Evolutionary conservation across 768 basidiomycete species (phyloP), one percentile per base, ranked within the genome.

Genomic region (Pholiota microspora): DNA sequence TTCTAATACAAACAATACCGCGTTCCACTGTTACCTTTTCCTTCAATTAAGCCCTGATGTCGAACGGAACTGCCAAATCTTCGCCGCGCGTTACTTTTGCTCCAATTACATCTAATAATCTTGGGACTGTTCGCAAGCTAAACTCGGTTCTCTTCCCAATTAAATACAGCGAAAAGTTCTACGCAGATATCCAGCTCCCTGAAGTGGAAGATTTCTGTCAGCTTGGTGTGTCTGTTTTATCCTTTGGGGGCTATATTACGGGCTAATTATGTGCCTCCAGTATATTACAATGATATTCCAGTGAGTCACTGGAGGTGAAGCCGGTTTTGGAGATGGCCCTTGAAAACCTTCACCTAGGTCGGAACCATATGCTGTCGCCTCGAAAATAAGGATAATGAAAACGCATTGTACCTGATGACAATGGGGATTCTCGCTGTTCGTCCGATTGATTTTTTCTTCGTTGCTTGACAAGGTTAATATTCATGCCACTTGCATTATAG

Each of bases 231-330:
- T 76, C 51, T n/a, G 40, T 31, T 31, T 12, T 8, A 42, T 42
- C 40, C 55, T 59, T 53, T 51, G 56, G 42, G 6, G 25, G 13
- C 7, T 40, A 47, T 23, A 36, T 15, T 16, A n/a, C 28, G 32
- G 21, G 40, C 49, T 58, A 28, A 56, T 34, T 38, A 49, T 56
- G 45, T 51, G 54, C 29, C 56, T 50, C 45, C 54, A 94, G 94
- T 94, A 45, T 94, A 94, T 72, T 94, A 88, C 73, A 94, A 94
- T 73, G 93, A 96, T 73, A 77, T 96, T 54, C 92, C 94, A 44
- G 80, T 78, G 64, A 57, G 75, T 71, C 32, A 56, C 38, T 34
- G 42, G 55, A 57, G 34, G 53, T 27, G 40, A 50, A 36, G 45
- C 46, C 51, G 46, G 58, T 35, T 29, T 15, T 55, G 44, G 31